Conservation (phyloP, 768 basidiomycete species). For the Lactarius evosmus region DNA sequence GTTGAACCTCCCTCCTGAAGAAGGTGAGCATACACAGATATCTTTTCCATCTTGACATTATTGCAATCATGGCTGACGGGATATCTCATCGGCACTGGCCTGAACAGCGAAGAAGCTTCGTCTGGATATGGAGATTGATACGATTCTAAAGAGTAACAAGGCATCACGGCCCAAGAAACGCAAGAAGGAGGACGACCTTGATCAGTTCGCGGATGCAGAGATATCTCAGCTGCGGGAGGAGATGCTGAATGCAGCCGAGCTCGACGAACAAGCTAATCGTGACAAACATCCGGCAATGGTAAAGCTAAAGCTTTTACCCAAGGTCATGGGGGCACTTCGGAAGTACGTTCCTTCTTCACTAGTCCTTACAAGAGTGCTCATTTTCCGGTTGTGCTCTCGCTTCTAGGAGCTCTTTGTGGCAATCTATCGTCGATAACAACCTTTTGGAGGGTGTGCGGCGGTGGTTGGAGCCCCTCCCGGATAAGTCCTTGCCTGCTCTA, state of each 20-base stretch:
- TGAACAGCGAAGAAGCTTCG: conserved; percentile 66
- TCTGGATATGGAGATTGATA: conserved; percentile 81
- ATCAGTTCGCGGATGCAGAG: conserved; percentile 86
- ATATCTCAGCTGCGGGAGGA: conserved; percentile 83
- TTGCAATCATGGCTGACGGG: background rate
- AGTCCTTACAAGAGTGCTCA: background rate
- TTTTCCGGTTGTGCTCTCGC: conserved; percentile 20
- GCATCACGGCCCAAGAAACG: conserved; percentile 56
- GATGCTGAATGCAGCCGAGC: conserved; percentile 84
- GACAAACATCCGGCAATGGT: conserved; percentile 77
- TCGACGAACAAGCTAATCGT: conserved; percentile 76
- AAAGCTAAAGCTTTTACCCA: conserved; percentile 81
- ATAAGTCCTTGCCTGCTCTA: conserved; percentile 88
- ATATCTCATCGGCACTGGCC: conserved; percentile 14
- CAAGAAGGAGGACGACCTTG: conserved; percentile 83
- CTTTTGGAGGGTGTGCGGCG: conserved; percentile 83
- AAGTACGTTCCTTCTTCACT: conserved; percentile 55
- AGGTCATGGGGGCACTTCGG: conserved; percentile 88
- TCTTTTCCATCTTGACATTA: background rate
- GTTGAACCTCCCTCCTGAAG: conserved; percentile 68
- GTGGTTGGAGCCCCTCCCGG: conserved; percentile 94
- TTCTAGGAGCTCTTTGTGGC: conserved; percentile 72
- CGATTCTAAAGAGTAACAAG: conserved; percentile 81
- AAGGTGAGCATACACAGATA: conserved; percentile 52
- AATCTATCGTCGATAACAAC: conserved; percentile 94